These are phyloP conservation scores for Gentiana straminea DNA, from an alignment of 257 asterid species.

Conservation along the genomic window DNA sequence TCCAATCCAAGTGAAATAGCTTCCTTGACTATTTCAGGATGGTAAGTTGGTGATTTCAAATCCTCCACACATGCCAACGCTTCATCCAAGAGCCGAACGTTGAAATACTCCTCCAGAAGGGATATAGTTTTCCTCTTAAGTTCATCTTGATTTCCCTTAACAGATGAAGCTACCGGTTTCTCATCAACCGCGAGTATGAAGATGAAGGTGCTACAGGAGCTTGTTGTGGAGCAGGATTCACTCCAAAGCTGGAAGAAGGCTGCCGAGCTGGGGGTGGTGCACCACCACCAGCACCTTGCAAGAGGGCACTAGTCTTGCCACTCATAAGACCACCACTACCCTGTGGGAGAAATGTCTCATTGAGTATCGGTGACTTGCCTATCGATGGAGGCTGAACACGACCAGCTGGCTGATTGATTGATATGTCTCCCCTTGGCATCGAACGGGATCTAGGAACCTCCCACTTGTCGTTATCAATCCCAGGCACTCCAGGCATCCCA, in stretches of 20 bases:
- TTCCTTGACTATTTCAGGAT: conserved; percentile 71
- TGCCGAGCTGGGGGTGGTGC: conserved; percentile 34
- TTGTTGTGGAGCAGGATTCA: conserved; percentile 32
- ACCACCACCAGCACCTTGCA: conserved; percentile 61
- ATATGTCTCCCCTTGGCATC: conserved; percentile 66
- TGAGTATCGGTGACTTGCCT: conserved; percentile 49
- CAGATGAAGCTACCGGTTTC: conserved; percentile 31
- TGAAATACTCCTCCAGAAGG: conserved; percentile 72
- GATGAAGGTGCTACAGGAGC: conserved; percentile 21
- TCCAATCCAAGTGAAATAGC: conserved; percentile 62
- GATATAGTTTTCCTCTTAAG: conserved; percentile 56
- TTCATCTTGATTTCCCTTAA: conserved; percentile 24
- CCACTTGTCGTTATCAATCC: conserved; percentile 68
- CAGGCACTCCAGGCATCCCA: conserved; percentile 80
- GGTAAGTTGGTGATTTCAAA: conserved; percentile 64
- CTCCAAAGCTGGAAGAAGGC: conserved; percentile 19
- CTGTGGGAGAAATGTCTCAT: conserved; percentile 55
- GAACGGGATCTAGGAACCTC: conserved; percentile 70
- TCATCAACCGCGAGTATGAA: conserved; percentile 20
- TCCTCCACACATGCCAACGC: conserved; percentile 78
- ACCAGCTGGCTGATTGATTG: conserved; percentile 30
- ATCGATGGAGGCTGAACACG: conserved; percentile 42
- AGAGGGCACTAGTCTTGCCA: conserved; percentile 57
- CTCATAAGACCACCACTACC: conserved; percentile 51
- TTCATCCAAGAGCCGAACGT: conserved; percentile 54